phyloP scores from a whole-genome alignment of 176 grass and related monocot genomes.

The Luzula sylvatica region DNA sequence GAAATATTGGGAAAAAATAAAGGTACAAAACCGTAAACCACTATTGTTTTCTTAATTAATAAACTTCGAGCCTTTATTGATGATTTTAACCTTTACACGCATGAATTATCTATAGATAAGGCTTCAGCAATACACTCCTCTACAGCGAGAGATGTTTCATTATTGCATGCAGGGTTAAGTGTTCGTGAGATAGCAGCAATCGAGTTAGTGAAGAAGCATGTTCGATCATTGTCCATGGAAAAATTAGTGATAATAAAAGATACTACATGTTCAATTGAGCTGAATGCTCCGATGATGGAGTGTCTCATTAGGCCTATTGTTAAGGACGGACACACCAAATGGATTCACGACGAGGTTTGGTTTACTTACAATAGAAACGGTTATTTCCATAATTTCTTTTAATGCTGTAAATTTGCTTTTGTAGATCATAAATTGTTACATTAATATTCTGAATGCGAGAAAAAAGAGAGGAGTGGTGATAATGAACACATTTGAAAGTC shows the following conservation, averaged over 20 bases:
- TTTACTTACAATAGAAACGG: background rate
- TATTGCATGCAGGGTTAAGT: too few relatives aligned
- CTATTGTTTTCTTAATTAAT: background rate
- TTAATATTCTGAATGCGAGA: too few relatives aligned
- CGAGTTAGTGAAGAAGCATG: background rate
- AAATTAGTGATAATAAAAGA: too few relatives aligned
- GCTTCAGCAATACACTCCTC: too few relatives aligned
- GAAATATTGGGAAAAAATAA: background rate
- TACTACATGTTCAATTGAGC: too few relatives aligned
- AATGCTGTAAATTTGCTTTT: too few relatives aligned
- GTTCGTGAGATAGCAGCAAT: background rate
- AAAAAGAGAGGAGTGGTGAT: too few relatives aligned
- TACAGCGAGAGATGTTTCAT: background rate
- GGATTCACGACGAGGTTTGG: conserved; percentile 9
- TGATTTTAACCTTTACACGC: background rate
- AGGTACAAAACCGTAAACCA: background rate
- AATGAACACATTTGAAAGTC: too few relatives aligned
- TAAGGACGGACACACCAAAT: background rate
- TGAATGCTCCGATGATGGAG: background rate
- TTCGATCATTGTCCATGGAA: too few relatives aligned
- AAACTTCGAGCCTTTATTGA: background rate
- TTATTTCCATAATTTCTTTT: too few relatives aligned
- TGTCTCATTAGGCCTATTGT: background rate
- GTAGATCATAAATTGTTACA: too few relatives aligned
- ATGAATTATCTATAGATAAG: too few relatives aligned